Evolutionary conservation across 129 eudicot species (phyloP).

Genomic region (Artemisia argyi): DNA sequence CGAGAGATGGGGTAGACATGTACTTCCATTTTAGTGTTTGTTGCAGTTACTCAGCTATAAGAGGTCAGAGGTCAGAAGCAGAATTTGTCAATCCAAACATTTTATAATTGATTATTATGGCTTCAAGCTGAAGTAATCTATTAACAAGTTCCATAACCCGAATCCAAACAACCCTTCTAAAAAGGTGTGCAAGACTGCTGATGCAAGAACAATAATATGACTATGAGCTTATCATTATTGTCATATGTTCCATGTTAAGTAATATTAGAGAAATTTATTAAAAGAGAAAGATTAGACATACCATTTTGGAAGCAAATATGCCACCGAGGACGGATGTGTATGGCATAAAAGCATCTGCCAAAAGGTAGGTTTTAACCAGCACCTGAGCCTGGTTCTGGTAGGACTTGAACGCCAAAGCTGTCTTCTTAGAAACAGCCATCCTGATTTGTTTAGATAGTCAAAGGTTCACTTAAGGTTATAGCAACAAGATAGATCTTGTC

Average conservation of each 20-base stretch:
- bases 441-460: slow-evolving; percentile 22
- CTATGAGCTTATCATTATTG: not conserved
- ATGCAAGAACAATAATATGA: slow-evolving; percentile 2
- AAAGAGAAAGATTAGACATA: slow-evolving; percentile 22
- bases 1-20: no score
- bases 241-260: slow-evolving; percentile 9
- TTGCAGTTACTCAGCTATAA: no score
- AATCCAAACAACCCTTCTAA: not conserved
- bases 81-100: not conserved
- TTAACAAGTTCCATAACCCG: not conserved
- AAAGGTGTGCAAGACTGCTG: not conserved
- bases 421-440: slow-evolving; percentile 60
- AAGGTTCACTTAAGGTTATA: slow-evolving; percentile 16
- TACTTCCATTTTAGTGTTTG: no score
- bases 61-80: not conserved
- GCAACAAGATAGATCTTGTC: slow-evolving; percentile 24
- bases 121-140: not conserved
- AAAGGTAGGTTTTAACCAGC: slow-evolving; percentile 60
- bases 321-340: slow-evolving; percentile 79
- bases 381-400: slow-evolving; percentile 66
- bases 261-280: slow-evolving; percentile 8
- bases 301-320: slow-evolving; percentile 84
- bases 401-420: slow-evolving; percentile 55
- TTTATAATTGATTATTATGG: not conserved
- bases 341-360: slow-evolving; percentile 63